Base-by-base conservation (phyloP, 768 basidiomycete genomes). In the Auricularia sp. region DNA sequence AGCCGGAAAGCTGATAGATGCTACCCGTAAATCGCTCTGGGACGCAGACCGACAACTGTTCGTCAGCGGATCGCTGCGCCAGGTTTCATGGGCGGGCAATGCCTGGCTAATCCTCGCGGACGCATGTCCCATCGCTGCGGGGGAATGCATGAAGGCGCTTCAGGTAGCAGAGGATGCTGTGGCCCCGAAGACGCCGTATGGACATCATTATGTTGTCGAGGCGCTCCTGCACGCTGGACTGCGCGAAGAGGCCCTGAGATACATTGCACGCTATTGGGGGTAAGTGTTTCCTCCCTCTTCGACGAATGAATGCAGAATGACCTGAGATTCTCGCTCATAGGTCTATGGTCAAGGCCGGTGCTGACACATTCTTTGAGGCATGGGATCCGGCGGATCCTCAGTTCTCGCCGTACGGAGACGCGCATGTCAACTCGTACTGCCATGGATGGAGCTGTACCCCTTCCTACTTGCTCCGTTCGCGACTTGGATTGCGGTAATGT, bases 381-480 rank as follows among this genome's bases (percentile, higher is more conserved):
- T 63, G 62, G 62, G 62, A 63, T 24, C 62, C 62, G 2, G n/a
- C 5, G 4, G 44, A 63, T 13, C 62, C 62, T 8, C 62, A 44
- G 13, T 44, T 37, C 24, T 36, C 62, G 21, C 36, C 44, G 29
- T 63, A 63, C 24, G 62, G 42, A 13, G 62, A 63, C 37, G 33
- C 33, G 10, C 59, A 61, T 61, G 34, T 61, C 37, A 35, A 63
- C 36, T 63, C 62, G 24, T 63, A 63, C 24, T 63, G 62, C 44
- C 62, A 63, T 63, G 62, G 36, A 13, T 63, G 62, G 62, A 63
- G 62, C 42, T 63, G 62, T 29, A 63, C 39, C 1, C 62, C 62
- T 5, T n/a, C 62, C 8, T 63, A 39, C 29, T 21, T 63, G 8
- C 62, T 63, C 0, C 62, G 62, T 44, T 11, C 47, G 16, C 47